Conservation (phyloP, 1,139 yeast genomes). For the Arxiozyma heterogenica region DNA sequence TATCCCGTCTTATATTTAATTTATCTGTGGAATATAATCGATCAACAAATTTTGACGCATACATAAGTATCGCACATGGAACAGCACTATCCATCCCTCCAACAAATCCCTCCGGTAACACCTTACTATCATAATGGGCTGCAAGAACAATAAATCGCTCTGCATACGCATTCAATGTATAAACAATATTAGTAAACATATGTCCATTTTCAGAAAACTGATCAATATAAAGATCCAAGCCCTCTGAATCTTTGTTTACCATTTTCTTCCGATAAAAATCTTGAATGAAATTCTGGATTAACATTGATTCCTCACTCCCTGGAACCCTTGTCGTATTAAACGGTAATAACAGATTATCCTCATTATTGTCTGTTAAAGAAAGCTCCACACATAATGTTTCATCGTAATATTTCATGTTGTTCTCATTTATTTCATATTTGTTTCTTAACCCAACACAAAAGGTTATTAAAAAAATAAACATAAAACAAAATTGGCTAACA, state of each 20-base stretch:
- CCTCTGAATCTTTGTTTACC: slow-evolving; percentile 8
- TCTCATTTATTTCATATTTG: slow-evolving; percentile 1
- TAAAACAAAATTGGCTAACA: background rate
- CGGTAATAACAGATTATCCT: slow-evolving; percentile 20
- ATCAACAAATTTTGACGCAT: slow-evolving; percentile 34
- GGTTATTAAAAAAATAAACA: background rate
- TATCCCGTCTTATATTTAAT: slow-evolving; percentile 6
- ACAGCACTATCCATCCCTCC: slow-evolving; percentile 55
- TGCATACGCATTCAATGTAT: slow-evolving; percentile 24
- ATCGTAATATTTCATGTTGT: slow-evolving; percentile 1
- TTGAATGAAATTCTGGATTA: slow-evolving; percentile 35
- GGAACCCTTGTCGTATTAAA: slow-evolving; percentile 37
- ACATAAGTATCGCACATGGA: slow-evolving; percentile 44
- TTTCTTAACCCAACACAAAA: background rate
- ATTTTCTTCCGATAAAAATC: slow-evolving; percentile 22
- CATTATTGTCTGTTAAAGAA: slow-evolving; percentile 7
- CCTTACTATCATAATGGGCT: slow-evolving; percentile 49
- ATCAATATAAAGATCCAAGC: slow-evolving; percentile 38
- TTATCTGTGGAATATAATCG: slow-evolving; percentile 4
- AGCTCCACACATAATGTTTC: slow-evolving; percentile 5
- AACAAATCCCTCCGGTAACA: slow-evolving; percentile 42
- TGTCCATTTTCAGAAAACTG: slow-evolving; percentile 33
- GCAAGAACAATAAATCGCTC: slow-evolving; percentile 36
- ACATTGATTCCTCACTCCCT: slow-evolving; percentile 36
- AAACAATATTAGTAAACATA: slow-evolving; percentile 41